Evolutionary conservation across 164 flowering plant species (phyloP), one percentile per base, ranked within the genome.

Genomic region (Umbilicus rupestris): DNA sequence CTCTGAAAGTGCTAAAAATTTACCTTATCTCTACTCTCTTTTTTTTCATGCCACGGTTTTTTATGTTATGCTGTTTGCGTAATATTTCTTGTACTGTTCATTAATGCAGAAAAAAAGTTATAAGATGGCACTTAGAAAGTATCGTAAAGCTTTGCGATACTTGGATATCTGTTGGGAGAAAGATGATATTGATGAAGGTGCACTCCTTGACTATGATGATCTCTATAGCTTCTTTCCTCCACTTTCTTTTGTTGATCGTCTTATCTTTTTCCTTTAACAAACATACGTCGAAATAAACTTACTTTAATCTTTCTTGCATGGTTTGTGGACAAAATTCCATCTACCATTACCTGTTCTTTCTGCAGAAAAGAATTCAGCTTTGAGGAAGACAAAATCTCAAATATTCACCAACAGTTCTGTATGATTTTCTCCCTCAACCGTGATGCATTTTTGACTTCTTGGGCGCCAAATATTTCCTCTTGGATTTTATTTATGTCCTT

Each of bases 161-260:
- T 78, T 95, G 80, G 99, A 95, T 77, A 75, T 81, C 39, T 95
- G 97, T 79, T 95, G 99, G 99, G 99, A 95, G 79, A 92, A 88
- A 71, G 96, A 90, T 35, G 98, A 85, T 52, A 87, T 95, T 73
- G 96, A 95, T 84, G 94, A 86, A 78, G 95, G 98, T 90, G 30
- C 63, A 8, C 60, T 14, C 33, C 31, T 55, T 28, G 16, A 55
- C 60, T 55, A 55, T 12, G 33, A 55, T 55, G 60, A 28, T 55
- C 2, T 49, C 26, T n/a, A 7, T 14, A 20, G 55, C 26, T 49
- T 49, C 55, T 49, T 28, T 7, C 7, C 28, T 49, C 7, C 2
- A 46, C 9, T 20, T 49, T 49, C 55, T n/a, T n/a, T n/a, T 49
- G 6, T 5, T n/a, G 24, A 1, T 49, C 22, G 10, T 5, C 26